These are phyloP conservation scores for Talaromyces sp. DNA, from an alignment of 2,329 filamentous ascomycete species.

Conservation along the genomic window DNA sequence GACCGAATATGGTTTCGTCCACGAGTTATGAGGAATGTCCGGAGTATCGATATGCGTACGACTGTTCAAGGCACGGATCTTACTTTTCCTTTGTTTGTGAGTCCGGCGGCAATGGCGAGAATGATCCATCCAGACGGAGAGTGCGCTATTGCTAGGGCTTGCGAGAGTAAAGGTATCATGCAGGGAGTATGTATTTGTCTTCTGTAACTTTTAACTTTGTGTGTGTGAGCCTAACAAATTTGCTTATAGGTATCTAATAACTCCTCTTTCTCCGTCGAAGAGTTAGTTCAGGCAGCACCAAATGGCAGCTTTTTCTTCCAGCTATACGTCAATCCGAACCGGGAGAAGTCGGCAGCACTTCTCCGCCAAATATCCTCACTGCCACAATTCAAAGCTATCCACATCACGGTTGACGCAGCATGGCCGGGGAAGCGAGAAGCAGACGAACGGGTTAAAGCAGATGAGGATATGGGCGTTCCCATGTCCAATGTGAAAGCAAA, in stretches of 20 bases:
- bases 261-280: constrained; percentile 53
- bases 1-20: constrained; percentile 56
- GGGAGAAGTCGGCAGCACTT: constrained; percentile 44
- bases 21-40: constrained; percentile 54
- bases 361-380: constrained; percentile 38
- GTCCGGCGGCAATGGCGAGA: constrained; percentile 60
- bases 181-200: constrained; percentile 42
- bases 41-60: constrained; percentile 45
- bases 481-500: constrained; percentile 41
- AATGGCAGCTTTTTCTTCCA: constrained; percentile 49
- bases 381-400: constrained; percentile 40
- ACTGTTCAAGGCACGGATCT: constrained; percentile 52
- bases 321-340: constrained; percentile 51
- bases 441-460: constrained; percentile 50
- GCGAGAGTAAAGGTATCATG: constrained; percentile 48
- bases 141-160: constrained; percentile 51
- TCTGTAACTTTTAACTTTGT: background rate
- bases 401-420: constrained; percentile 54
- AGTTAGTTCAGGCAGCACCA: constrained; percentile 45
- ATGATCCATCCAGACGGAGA: constrained; percentile 63
- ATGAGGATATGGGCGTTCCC: constrained; percentile 37
- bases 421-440: constrained; percentile 53
- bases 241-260: constrained; percentile 51
- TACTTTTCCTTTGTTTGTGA: constrained; percentile 57
- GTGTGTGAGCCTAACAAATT: background rate